Percentiles rank a stretch among this genome's conserved stretches.
These are phyloP conservation scores for Podila epigama DNA, from an alignment of 192 early-diverging fungal genomes.

Conservation along the genomic window DNA sequence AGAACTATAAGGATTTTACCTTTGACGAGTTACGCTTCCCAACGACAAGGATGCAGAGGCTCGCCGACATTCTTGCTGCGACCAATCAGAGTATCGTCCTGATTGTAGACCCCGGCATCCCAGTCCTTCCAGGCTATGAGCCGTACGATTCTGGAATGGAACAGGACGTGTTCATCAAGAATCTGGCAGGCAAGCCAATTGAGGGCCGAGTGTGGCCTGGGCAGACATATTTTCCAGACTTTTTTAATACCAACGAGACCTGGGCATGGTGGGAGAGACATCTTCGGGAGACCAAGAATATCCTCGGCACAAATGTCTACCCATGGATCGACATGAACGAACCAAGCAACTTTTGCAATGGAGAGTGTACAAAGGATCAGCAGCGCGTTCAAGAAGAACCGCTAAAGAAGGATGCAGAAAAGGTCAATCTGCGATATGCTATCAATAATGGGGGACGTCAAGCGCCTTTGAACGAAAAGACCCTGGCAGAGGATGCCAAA, in stretches of 20 bases:
- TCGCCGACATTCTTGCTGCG: conserved; percentile 55
- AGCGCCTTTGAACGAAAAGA: conserved; percentile 34
- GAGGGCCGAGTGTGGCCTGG: conserved; percentile 71
- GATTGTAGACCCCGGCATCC: conserved; percentile 73
- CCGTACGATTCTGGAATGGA: conserved; percentile 59
- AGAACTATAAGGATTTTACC: conserved; percentile 64
- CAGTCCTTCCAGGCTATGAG: conserved; percentile 52
- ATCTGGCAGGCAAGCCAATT: conserved; percentile 56
- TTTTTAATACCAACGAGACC: conserved; percentile 58
- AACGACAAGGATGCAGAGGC: conserved; percentile 50
- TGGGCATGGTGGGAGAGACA: conserved; percentile 34
- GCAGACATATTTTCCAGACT: conserved; percentile 72
- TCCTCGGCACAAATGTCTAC: conserved; percentile 58
- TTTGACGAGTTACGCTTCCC: conserved; percentile 66
- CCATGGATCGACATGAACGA: conserved; percentile 83
- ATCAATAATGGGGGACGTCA: conserved; percentile 44
- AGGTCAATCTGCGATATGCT: conserved; percentile 36
- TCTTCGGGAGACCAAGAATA: conserved; percentile 55
- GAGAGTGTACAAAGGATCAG: conserved; percentile 51
- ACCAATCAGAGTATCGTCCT: conserved; percentile 64
- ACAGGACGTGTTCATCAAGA: conserved; percentile 66
- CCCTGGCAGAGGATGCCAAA: conserved; percentile 30
- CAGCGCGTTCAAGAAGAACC: conserved; percentile 32
- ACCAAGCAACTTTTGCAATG: conserved; percentile 69
- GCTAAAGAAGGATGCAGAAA: conserved; percentile 27